Percentiles rank a stretch among this genome's conserved stretches.
Evolutionary conservation across 2,329 filamentous ascomycete genomes (phyloP).

Genomic region (Neospermospora avenae): DNA sequence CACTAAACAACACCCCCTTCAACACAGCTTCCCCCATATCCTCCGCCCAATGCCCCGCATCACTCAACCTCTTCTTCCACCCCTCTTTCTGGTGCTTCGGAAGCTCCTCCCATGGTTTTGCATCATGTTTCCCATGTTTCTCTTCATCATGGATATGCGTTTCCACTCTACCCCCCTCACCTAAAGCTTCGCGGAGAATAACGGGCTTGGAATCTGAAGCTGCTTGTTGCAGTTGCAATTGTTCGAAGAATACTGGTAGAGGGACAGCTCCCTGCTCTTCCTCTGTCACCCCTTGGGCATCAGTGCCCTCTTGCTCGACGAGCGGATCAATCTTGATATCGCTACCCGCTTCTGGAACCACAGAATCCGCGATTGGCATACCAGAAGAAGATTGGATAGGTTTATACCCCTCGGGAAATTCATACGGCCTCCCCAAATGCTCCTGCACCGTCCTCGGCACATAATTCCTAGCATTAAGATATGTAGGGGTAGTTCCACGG

Average conservation of each 20-base stretch:
- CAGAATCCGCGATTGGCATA: background rate
- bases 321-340: background rate
- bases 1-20: slow-evolving; percentile 35
- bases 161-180: slow-evolving; percentile 16
- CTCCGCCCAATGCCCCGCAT: slow-evolving; percentile 35
- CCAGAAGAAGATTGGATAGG: background rate
- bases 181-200: background rate
- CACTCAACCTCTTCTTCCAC: slow-evolving; percentile 33
- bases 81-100: slow-evolving; percentile 26
- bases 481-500: slow-evolving; percentile 24
- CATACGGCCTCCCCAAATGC: slow-evolving; percentile 28
- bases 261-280: background rate
- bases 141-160: slow-evolving; percentile 29
- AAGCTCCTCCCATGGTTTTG: slow-evolving; percentile 33
- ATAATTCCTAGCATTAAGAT: slow-evolving; percentile 26
- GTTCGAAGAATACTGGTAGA: slow-evolving; percentile 20
- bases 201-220: background rate
- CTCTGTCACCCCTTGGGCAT: background rate
- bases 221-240: slow-evolving; percentile 16
- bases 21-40: slow-evolving; percentile 32
- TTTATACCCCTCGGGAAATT: slow-evolving; percentile 24
- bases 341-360: background rate
- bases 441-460: slow-evolving; percentile 30
- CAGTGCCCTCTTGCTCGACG: background rate
- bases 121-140: slow-evolving; percentile 22